Evolutionary conservation across 495 filamentous ascomycete genomes (phyloP).

Genomic region (Corynascus novoguineensis): DNA sequence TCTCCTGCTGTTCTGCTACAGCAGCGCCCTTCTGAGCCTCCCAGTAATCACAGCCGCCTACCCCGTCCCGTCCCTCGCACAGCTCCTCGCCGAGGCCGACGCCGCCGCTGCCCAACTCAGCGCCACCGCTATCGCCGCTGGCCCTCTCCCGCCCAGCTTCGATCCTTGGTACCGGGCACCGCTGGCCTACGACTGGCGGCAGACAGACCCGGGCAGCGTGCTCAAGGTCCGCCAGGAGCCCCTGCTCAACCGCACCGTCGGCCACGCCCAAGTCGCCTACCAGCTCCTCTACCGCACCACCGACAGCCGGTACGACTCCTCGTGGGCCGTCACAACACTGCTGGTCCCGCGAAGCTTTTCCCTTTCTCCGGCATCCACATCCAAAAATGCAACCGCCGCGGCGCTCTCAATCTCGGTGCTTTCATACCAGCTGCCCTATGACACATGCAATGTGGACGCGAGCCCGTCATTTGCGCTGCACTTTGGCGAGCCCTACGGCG

Average conservation of each 20-base stretch:
- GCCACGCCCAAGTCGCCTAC: constrained; percentile 26
- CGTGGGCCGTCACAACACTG: constrained; percentile 47
- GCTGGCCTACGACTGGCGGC: constrained; percentile 31
- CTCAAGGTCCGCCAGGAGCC: constrained; percentile 37
- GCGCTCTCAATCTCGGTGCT: constrained; percentile 1
- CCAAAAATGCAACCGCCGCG: not conserved
- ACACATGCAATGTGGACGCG: constrained; percentile 22
- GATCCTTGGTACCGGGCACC: constrained; percentile 49
- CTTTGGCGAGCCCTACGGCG: constrained; percentile 21
- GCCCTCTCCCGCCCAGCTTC: not conserved
- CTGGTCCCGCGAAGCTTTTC: constrained; percentile 33
- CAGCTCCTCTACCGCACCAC: constrained; percentile 52
- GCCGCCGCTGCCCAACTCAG: not conserved
- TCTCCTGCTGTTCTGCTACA: not conserved
- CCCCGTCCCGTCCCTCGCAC: not conserved
- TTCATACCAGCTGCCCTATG: constrained; percentile 28
- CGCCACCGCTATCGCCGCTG: not conserved
- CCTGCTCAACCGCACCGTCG: constrained; percentile 21
- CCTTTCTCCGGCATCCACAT: not conserved
- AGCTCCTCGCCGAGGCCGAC: constrained; percentile 1
- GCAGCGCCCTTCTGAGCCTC: not conserved
- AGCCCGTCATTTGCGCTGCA: constrained; percentile 22
- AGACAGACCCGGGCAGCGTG: constrained; percentile 36
- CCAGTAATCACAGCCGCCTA: not conserved
- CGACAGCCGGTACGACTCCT: constrained; percentile 37